phyloP scores from a whole-genome alignment of 176 grass and related monocot species.

The Themeda triandra region DNA sequence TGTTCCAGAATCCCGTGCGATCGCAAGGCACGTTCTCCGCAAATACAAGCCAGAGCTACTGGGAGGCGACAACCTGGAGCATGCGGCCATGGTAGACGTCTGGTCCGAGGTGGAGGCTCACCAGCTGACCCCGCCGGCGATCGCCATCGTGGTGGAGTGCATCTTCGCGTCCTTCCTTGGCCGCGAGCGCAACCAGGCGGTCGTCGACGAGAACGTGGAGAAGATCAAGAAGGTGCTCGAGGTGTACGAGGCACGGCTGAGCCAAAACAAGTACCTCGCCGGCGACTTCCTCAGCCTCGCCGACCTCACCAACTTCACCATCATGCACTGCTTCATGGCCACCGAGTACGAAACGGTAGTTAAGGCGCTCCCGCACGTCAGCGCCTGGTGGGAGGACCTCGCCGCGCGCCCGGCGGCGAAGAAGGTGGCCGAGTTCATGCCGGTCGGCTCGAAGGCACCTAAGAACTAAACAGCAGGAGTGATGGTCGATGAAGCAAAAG shows the following conservation, averaged over 20 bases:
- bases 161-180: slow-evolving; percentile 1
- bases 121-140: neutral
- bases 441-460: neutral
- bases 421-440: slow-evolving; percentile 18
- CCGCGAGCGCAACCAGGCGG: slow-evolving; percentile 17
- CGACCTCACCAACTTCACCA: slow-evolving; percentile 45
- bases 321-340: slow-evolving; percentile 34
- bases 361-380: slow-evolving; percentile 21
- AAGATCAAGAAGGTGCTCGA: slow-evolving; percentile 33
- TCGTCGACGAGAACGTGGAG: slow-evolving; percentile 23
- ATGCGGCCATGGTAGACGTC: slow-evolving; percentile 13
- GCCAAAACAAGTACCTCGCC: slow-evolving; percentile 21
- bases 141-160: slow-evolving; percentile 15
- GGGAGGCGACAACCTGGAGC: neutral
- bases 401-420: slow-evolving; percentile 22
- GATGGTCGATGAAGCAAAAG: neutral
- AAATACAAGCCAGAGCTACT: slow-evolving; percentile 19
- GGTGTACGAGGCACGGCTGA: slow-evolving; percentile 39
- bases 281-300: slow-evolving; percentile 41
- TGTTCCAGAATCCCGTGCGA: slow-evolving; percentile 13
- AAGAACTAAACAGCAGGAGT: neutral
- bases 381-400: slow-evolving; percentile 48
- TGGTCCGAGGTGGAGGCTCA: slow-evolving; percentile 40
- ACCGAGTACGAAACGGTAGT: slow-evolving; percentile 22
- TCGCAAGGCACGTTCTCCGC: slow-evolving; percentile 1